Evolutionary conservation across 495 filamentous ascomycete genomes (phyloP), one percentile per base, ranked within the genome.

Genomic region (Penicillium dipodomyicola): DNA sequence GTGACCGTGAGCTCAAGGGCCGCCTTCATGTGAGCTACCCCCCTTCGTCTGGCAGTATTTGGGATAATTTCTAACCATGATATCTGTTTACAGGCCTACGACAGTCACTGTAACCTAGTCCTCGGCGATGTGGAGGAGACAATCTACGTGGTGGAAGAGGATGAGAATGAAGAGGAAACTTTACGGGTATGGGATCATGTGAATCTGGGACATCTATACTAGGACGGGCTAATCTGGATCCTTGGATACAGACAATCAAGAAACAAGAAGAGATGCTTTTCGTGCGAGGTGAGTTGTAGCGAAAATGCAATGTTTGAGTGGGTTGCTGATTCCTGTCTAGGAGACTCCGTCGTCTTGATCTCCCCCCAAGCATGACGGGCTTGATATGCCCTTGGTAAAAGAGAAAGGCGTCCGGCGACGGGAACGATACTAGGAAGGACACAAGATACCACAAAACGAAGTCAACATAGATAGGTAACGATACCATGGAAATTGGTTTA

Each of bases 261-360:
- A 96, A 95, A 74, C 93, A 96, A 66, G 92, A 91, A 41, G 95
- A 97, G 68, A 99, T 97, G 94, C 76, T 99, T n/a, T 99, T 99
- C 67, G 94, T 98, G 25, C 79, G 94, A 88, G 94, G 93, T 96
- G 71, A 52, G 82, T 75, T 27, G 33, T 12, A 9, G 1, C 10
- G 22, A 23, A 23, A 54, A 25, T 17, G 8, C 19, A 45, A 15
- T 33, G 29, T 47, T 35, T 33, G 23, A 22, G 49, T 12, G n/a
- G 32, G 52, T 61, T 61, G 55, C 61, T 63, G 11, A 55, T 45
- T 27, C 15, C 11, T 23, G 22, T 46, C 46, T 54, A 96, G 93
- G 93, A 58, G 93, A 98, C 69, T 96, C 91, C 37, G 93, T 98
- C 23, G 94, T 98, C 54, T 82, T 98, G 63, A 96, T 98, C 62